Evolutionary conservation across 2,329 filamentous ascomycete species (phyloP).

Genomic region (Exophiala calicioides): DNA sequence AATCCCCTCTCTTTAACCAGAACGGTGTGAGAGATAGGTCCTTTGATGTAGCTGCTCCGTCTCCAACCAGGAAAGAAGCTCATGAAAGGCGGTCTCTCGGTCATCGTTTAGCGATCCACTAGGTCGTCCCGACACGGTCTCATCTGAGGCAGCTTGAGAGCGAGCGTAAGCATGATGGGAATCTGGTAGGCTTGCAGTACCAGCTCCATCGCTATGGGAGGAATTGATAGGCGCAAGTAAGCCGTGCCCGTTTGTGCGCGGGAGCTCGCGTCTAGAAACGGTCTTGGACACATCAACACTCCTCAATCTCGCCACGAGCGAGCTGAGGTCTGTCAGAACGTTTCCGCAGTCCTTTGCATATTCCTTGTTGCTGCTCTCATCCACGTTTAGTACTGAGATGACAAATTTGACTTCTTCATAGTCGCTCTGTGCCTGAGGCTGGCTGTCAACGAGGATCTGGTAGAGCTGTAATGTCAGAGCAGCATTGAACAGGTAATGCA

Average conservation of each 20-base stretch:
- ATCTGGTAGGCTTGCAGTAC: constrained; percentile 1
- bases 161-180: constrained; percentile 1
- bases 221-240: constrained; percentile 10
- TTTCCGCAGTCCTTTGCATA: constrained; percentile 17
- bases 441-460: constrained; percentile 9
- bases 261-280: not conserved
- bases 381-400: constrained; percentile 11
- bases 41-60: constrained; percentile 14
- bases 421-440: constrained; percentile 11
- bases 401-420: constrained; percentile 12
- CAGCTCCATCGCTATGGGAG: constrained; percentile 2
- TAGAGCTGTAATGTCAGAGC: constrained; percentile 50
- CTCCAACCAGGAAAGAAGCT: constrained; percentile 16
- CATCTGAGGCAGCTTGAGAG: constrained; percentile 5
- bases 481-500: constrained; percentile 56
- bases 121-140: not conserved
- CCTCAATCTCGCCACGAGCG: constrained; percentile 9
- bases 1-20: constrained; percentile 10
- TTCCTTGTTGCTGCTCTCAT: constrained; percentile 17
- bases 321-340: constrained; percentile 16
- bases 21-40: constrained; percentile 15
- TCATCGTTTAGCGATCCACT: not conserved
- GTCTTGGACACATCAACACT: constrained; percentile 14
- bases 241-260: constrained; percentile 1
- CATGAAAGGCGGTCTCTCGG: constrained; percentile 10